Evolutionary conservation across 441 rosid genomes (phyloP), one percentile per base, ranked within the genome.

Genomic region (Kokia cookei): DNA sequence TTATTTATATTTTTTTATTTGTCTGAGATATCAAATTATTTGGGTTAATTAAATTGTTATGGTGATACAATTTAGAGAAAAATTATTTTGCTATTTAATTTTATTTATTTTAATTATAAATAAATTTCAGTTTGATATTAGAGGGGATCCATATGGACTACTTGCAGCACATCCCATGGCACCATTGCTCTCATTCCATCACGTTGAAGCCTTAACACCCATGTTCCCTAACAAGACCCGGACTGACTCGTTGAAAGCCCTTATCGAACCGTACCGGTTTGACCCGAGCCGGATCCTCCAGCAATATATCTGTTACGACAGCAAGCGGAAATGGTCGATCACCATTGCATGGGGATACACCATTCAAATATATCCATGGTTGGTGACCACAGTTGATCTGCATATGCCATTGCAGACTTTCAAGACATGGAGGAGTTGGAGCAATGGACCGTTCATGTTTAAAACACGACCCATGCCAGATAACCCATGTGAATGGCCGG

Each of bases 331-430:
- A 62, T 91, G 98, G 97, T 86, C 97, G 0, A 65, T 93, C 35
- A 86, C 92, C 27, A 62, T 93, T 62, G 78, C 97, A 2, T 93
- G 97, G 97, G 98, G 98, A 53, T 91, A 89, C 83, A 82, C 95
- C 3, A 62, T 93, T 73, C 95, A 88, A 78, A 71, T 93, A 2
- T 90, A 90, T 77, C 89, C 91, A 1, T 75, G 77, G 5, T 35
- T 86, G 51, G 47, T 88, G 32, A 54, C 85, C 0, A 82, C 93
- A 3, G 78, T 35, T 54, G 85, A 78, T 64, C 77, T 91, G 79
- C 82, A 77, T 62, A 82, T 76, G 55, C 93, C 97, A 2, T 13
- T 89, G 63, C 91, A 80, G 73, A 93, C 93, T 5, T 93, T 93
- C 75, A 90, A 84, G 86, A 91, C 97, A 0, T 93, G 98, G 97